A percentile compares a stretch with the other conserved stretches of the same genome.
Evolutionary conservation across 2,329 filamentous ascomycete species (phyloP).

Genomic region (Chaetothyriales sp.): DNA sequence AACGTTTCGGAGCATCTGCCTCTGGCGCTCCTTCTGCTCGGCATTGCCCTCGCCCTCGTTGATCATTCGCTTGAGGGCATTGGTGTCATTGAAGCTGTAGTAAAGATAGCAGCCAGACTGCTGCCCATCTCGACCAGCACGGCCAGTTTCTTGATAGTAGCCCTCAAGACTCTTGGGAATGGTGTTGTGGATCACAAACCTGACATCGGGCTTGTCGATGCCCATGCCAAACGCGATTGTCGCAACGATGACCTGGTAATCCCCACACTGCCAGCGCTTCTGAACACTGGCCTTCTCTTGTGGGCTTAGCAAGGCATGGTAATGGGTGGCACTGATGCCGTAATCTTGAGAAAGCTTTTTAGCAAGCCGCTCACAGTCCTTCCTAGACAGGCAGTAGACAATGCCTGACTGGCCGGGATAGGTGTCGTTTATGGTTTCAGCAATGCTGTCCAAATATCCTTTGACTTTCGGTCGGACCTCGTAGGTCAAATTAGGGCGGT

Average conservation of each 20-base stretch:
- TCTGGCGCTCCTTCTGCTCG: constrained; percentile 71
- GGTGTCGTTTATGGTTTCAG: constrained; percentile 47
- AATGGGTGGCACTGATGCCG: constrained; percentile 62
- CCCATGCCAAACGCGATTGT: constrained; percentile 99
- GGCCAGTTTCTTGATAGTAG: constrained; percentile 95
- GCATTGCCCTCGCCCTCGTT: constrained; percentile 58
- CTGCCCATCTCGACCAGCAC: constrained; percentile 81
- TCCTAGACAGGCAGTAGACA: constrained; percentile 78
- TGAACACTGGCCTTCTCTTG: constrained; percentile 58
- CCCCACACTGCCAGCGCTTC: constrained; percentile 64
- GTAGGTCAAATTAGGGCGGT: constrained; percentile 86
- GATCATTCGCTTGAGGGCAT: constrained; percentile 64
- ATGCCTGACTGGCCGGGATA: constrained; percentile 69
- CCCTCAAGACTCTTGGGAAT: constrained; percentile 92
- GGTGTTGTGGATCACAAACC: constrained; percentile 87
- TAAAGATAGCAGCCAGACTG: constrained; percentile 80
- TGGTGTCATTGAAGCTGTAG: constrained; percentile 67
- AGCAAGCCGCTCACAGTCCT: constrained; percentile 68
- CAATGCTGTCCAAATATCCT: constrained; percentile 39
- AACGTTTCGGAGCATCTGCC: constrained; percentile 71
- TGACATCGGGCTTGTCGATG: constrained; percentile 95
- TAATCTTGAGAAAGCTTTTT: constrained; percentile 44
- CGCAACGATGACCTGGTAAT: constrained; percentile 78
- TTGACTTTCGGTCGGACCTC: constrained; percentile 62
- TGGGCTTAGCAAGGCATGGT: constrained; percentile 64